Base-by-base conservation (phyloP, 306 rosid genomes). In the Vigna radiata region DNA sequence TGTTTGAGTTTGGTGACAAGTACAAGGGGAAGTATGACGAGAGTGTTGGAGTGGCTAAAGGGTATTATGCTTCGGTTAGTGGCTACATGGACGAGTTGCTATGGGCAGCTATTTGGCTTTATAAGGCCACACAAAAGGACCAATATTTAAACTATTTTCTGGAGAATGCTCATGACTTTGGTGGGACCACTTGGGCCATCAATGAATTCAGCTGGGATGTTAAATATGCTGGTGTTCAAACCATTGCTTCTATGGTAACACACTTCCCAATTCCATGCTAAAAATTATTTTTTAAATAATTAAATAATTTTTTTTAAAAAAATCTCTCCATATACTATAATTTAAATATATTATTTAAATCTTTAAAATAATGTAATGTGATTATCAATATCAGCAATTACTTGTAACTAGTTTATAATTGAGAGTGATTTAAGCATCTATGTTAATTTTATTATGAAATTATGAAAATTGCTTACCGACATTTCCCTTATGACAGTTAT, bases 31-130 rank as follows among this genome's bases (percentile, higher is more conserved):
- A 88, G 73, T 93, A 93, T 73, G 96, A 93, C 49, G 97, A 85
- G 39, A 91, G 92, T 68, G 80, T 93, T 83, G 83, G 77, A 44
- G 96, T 82, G 25, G 93, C 77, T 12, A 89, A 87, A 41, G 88
- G 87, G 53, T 84, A 88, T 56, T 93, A 93, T 80, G 66, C 86
- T 36, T 93, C 97, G 1, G 91, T 86, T 61, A 93, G 96, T 81
- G 98, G 98, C 2, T 93, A 91, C 87, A 85, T 9, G 93, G 98
- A 93, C 66, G 98, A 93, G 91, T 84, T 93, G 44, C 62, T 93
- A 1, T 93, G 98, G 98, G 98, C 90, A 77, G 91, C 98, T 13
- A 19, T 87, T 53, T 93, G 98, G 98, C 75, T 93, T 0, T 88
- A 89, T 75, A 89, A 39, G 64, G 95, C 96, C 77, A 91, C 95